A percentile compares a stretch with the other conserved stretches of the same genome.
These are phyloP conservation scores for Lonicera japonica DNA, from an alignment of 129 eudicot genomes.

Conservation along the genomic window DNA sequence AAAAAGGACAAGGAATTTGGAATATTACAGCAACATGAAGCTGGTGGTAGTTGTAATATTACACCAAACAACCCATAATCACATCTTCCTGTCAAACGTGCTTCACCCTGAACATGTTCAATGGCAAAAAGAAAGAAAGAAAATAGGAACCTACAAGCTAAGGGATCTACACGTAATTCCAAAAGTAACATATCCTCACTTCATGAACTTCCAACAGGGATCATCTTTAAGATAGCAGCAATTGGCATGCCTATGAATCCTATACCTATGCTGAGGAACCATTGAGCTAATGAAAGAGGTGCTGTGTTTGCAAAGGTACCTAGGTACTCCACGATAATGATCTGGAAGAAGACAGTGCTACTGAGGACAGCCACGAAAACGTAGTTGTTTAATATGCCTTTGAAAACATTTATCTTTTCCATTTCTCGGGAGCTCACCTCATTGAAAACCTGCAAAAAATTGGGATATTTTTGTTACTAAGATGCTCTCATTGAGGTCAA, in stretches of 20 bases:
- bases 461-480: not conserved
- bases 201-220: slow-evolving; percentile 34
- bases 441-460: slow-evolving; percentile 65
- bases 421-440: slow-evolving; percentile 81
- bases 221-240: slow-evolving; percentile 54
- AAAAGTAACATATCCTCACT: not conserved
- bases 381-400: slow-evolving; percentile 67
- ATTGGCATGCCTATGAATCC: slow-evolving; percentile 89
- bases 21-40: no score
- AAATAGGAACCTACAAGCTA: not conserved
- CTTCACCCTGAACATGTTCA: no score
- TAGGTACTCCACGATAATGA: slow-evolving; percentile 64
- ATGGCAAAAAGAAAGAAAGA: no score
- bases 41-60: no score
- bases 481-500: not conserved
- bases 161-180: no score
- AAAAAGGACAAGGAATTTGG: no score
- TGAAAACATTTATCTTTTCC: slow-evolving; percentile 70
- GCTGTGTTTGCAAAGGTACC: slow-evolving; percentile 79
- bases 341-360: slow-evolving; percentile 63
- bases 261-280: slow-evolving; percentile 50
- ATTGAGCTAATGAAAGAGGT: slow-evolving; percentile 52
- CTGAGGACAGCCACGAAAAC: slow-evolving; percentile 63
- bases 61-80: no score
- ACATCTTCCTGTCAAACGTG: no score